A percentile compares a stretch with the other conserved stretches of the same genome.
These are phyloP conservation scores for Chaetomiaceae sp. DNA, from an alignment of 2,329 filamentous ascomycete species.

Conservation along the genomic window DNA sequence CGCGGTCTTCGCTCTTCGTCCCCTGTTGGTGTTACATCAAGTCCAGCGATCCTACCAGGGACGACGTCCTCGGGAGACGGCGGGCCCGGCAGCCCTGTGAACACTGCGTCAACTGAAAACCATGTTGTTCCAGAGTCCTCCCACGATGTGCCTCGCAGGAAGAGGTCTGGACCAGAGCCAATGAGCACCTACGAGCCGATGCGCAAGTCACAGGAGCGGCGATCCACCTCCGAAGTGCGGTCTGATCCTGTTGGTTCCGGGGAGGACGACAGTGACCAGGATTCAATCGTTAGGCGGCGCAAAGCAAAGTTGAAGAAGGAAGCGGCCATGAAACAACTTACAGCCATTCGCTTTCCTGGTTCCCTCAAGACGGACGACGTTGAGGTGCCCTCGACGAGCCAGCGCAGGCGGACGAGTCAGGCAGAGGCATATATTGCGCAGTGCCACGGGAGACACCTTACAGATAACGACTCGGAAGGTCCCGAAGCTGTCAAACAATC, in stretches of 20 bases:
- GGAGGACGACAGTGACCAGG: conserved; percentile 32
- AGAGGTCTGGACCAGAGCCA: conserved; percentile 28
- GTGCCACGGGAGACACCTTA: conserved; percentile 16
- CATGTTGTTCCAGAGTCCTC: conserved; percentile 23
- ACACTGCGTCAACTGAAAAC: conserved; percentile 14
- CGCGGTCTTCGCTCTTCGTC: conserved; percentile 46
- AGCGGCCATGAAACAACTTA: conserved; percentile 39
- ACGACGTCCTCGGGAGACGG: conserved; percentile 17
- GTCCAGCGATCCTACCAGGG: conserved; percentile 23
- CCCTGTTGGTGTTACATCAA: conserved; percentile 16
- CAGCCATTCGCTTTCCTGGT: conserved; percentile 36
- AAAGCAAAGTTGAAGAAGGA: conserved; percentile 37
- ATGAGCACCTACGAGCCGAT: conserved; percentile 43
- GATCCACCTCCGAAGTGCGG: conserved; percentile 20
- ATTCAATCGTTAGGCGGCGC: conserved; percentile 35
- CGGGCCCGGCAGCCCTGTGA: conserved; percentile 14
- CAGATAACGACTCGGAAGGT: conserved; percentile 22
- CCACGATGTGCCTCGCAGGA: conserved; percentile 7
- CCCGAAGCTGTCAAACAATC: conserved; percentile 22
- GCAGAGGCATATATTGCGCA: conserved; percentile 22
- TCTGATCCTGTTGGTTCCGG: conserved; percentile 28
- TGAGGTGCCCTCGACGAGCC: conserved; percentile 34
- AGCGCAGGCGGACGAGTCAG: conserved; percentile 22
- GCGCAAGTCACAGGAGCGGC: conserved; percentile 43
- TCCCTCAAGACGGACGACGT: conserved; percentile 34